Evolutionary conservation across 2,329 filamentous ascomycete species (phyloP).

Genomic region (Ophiostoma montium): DNA sequence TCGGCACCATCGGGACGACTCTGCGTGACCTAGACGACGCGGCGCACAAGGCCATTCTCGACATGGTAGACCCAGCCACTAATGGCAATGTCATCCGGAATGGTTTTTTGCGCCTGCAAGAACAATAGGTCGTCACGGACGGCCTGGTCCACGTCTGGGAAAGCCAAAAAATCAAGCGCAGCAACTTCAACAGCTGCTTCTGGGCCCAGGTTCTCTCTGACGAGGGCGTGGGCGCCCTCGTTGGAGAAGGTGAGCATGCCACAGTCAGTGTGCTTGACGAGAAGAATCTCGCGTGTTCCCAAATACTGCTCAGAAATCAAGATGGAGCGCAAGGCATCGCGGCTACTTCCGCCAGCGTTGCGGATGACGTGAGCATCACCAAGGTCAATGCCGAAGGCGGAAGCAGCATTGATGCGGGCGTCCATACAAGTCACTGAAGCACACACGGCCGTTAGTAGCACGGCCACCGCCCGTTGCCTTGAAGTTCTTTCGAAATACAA

Average conservation of each 20-base stretch:
- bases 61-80: slow-evolving; percentile 48
- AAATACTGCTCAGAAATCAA: slow-evolving; percentile 69
- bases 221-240: slow-evolving; percentile 34
- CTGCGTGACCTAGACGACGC: slow-evolving; percentile 2
- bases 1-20: no score
- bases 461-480: background rate
- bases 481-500: background rate
- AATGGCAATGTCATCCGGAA: slow-evolving; percentile 45
- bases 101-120: slow-evolving; percentile 42
- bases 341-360: slow-evolving; percentile 54
- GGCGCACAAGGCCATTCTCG: slow-evolving; percentile 9
- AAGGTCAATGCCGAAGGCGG: slow-evolving; percentile 54
- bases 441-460: background rate
- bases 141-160: slow-evolving; percentile 47
- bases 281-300: slow-evolving; percentile 58
- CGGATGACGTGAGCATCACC: slow-evolving; percentile 70
- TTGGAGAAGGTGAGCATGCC: slow-evolving; percentile 62
- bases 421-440: slow-evolving; percentile 65
- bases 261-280: slow-evolving; percentile 63
- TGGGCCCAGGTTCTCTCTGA: slow-evolving; percentile 43
- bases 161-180: slow-evolving; percentile 45
- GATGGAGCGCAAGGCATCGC: slow-evolving; percentile 58
- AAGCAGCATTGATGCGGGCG: slow-evolving; percentile 53
- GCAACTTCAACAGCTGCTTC: slow-evolving; percentile 31
- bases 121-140: slow-evolving; percentile 53